phyloP scores from a whole-genome alignment of 768 basidiomycete species.

The Collybia mongolica region DNA sequence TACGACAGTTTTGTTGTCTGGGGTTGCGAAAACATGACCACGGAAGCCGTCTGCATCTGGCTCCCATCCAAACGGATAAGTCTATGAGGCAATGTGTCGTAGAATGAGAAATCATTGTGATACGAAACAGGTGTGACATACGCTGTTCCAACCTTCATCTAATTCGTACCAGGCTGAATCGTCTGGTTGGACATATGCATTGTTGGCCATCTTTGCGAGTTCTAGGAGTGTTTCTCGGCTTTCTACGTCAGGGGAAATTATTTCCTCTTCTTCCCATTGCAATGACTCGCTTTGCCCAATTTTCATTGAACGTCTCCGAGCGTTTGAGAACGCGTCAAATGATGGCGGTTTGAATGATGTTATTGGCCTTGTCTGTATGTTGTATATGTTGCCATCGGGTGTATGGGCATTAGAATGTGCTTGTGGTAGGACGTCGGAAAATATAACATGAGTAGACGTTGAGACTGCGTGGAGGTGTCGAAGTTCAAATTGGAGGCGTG shows the following conservation, averaged over 20 bases:
- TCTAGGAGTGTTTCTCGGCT: conserved; percentile 71
- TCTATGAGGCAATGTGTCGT: conserved; percentile 34
- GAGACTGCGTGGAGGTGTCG: conserved; percentile 64
- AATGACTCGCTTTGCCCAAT: conserved; percentile 44
- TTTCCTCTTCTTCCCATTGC: conserved; percentile 75
- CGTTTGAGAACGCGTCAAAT: conserved; percentile 39
- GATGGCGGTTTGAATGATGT: conserved; percentile 47
- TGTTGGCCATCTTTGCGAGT: conserved; percentile 94
- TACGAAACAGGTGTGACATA: conserved; percentile 20
- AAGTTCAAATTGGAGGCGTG: conserved; percentile 47
- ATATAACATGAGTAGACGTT: conserved; percentile 46
- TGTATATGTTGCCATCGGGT: conserved; percentile 25
- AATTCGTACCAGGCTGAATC: conserved; percentile 80
- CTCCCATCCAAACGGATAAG: conserved; percentile 91
- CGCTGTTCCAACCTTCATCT: conserved; percentile 59
- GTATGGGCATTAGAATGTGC: conserved; percentile 2
- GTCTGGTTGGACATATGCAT: conserved; percentile 74
- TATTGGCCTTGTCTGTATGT: conserved; percentile 34
- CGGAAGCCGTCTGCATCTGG: conserved; percentile 84
- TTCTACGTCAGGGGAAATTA: conserved; percentile 74
- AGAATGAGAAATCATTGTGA: too few species aligned
- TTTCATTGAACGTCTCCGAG: conserved; percentile 42
- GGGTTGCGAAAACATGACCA: conserved; percentile 86
- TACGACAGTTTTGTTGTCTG: conserved; percentile 81
- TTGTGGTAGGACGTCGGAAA: conserved; percentile 43